Conservation (phyloP, 305 asterid species). For the Ajuga reptans region DNA sequence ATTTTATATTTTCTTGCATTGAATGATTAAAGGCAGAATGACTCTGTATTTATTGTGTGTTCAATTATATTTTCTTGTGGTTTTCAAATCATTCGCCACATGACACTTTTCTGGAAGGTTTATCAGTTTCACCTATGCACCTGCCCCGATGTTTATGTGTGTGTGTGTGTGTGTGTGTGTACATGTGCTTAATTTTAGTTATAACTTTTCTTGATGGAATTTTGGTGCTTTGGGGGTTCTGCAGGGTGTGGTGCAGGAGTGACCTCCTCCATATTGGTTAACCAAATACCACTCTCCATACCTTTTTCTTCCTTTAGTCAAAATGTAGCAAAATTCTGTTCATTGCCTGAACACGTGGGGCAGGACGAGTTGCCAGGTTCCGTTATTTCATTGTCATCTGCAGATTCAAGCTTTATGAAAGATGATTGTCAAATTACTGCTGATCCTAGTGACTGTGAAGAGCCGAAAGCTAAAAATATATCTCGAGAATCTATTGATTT, state of each 20-base stretch:
- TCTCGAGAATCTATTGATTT: slow-evolving; percentile 53
- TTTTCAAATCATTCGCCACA: background rate
- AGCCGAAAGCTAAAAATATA: slow-evolving; percentile 26
- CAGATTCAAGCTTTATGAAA: slow-evolving; percentile 25
- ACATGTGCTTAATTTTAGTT: no score
- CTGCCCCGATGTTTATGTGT: background rate
- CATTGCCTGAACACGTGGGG: slow-evolving; percentile 29
- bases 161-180: background rate
- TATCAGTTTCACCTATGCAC: background rate
- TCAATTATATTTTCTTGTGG: background rate
- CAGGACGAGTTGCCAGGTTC: slow-evolving; percentile 26
- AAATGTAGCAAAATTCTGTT: slow-evolving; percentile 31
- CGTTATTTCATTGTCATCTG: slow-evolving; percentile 20
- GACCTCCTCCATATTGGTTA: slow-evolving; percentile 18
- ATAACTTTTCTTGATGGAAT: slow-evolving; percentile 14
- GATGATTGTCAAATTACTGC: slow-evolving; percentile 29
- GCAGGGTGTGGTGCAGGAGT: slow-evolving; percentile 16
- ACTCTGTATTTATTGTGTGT: background rate
- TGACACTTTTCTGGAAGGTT: background rate
- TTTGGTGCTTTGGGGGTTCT: slow-evolving; percentile 27
- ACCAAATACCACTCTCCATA: slow-evolving; percentile 4
- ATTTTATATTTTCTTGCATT: background rate
- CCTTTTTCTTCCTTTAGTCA: slow-evolving; percentile 19
- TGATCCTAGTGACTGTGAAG: slow-evolving; percentile 18
- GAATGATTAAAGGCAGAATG: background rate